Evolutionary conservation across 768 basidiomycete genomes (phyloP), one percentile per base, ranked within the genome.

Genomic region (Gyrodon lividus): DNA sequence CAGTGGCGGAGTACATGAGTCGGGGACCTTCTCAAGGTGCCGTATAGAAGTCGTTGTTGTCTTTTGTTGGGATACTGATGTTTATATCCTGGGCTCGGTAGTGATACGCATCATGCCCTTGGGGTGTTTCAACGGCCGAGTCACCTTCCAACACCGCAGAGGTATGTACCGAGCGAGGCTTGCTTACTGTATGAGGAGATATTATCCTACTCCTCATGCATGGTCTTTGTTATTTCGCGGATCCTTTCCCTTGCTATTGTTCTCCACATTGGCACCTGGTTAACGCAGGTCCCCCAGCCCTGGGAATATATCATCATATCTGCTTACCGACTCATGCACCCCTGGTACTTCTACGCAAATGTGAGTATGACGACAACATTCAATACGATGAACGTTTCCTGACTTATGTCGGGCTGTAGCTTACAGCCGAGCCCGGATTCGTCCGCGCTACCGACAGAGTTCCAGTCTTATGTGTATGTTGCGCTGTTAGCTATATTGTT

Each of bases 141-240:
- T 35, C 64, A 68, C 43, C 57, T 70, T 28, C 68, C 68, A 13
- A 68, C 67, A 13, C 68, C 67, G 7, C 64, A 64, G 17, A 68
- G 68, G 67, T 66, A 52, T 30, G 65, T 13, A 14, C 45, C 37
- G 6, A 48, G 12, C 16, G 33, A 2, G 3, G 26, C 10, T 41
- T 6, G 2, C 42, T 6, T 22, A 37, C 52, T 26, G 24, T 52
- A 43, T 12, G 22, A 26, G n/a, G 17, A 31, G 31, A 14, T 31
- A 31, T 9, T 13, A 31, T 31, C 10, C 31, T 31, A 31, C 31
- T 31, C 31, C 31, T 31, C 31, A 5, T 12, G 13, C 31, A 31
- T 31, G 31, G 16, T 34, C 24, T 46, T 31, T 8, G 17, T n/a
- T 17, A 14, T 49, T 19, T 20, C 17, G 40, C 7, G 24, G 34